A percentile compares a stretch with the other conserved stretches of the same genome.
Evolutionary conservation across 1,284 basidiomycete genomes (phyloP).

Genomic region (Coniferiporia weirii): DNA sequence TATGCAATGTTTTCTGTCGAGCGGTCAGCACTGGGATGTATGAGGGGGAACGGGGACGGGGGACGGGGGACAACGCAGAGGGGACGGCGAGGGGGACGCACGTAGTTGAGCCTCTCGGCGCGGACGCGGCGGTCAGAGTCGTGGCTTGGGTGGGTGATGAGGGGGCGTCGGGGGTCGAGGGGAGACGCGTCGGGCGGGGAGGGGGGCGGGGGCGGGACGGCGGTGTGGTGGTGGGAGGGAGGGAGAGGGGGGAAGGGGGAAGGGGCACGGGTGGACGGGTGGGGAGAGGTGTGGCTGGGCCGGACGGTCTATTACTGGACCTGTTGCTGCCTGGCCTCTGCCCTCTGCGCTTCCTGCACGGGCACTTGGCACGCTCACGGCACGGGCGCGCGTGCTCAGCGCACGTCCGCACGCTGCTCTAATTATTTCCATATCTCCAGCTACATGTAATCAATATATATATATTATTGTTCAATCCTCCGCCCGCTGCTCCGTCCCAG

Average conservation of each 20-base stretch:
- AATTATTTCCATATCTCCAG: no score
- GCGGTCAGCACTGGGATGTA: not conserved
- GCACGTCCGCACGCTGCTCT: no score
- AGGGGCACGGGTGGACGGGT: not conserved
- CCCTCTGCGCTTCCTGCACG: not conserved
- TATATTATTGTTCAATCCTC: not conserved
- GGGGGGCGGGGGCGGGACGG: no score
- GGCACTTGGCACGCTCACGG: no score
- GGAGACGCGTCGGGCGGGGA: not conserved
- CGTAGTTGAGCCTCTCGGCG: slow-evolving; percentile 10
- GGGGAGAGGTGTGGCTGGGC: not conserved
- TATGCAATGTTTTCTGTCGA: slow-evolving; percentile 3
- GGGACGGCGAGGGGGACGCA: slow-evolving; percentile 4
- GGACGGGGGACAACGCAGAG: not conserved
- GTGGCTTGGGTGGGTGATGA: not conserved
- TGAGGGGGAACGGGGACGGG: not conserved
- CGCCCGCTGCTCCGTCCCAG: no score
- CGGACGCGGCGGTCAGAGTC: no score
- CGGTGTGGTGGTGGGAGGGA: not conserved
- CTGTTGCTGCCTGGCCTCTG: not conserved
- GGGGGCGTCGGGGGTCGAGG: not conserved
- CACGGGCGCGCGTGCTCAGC: no score
- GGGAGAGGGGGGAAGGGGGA: slow-evolving; percentile 3
- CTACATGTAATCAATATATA: not conserved
- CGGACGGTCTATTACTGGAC: not conserved